Evolutionary conservation across 1,139 yeast species (phyloP).

Genomic region (Torulaspora pretoriensis): DNA sequence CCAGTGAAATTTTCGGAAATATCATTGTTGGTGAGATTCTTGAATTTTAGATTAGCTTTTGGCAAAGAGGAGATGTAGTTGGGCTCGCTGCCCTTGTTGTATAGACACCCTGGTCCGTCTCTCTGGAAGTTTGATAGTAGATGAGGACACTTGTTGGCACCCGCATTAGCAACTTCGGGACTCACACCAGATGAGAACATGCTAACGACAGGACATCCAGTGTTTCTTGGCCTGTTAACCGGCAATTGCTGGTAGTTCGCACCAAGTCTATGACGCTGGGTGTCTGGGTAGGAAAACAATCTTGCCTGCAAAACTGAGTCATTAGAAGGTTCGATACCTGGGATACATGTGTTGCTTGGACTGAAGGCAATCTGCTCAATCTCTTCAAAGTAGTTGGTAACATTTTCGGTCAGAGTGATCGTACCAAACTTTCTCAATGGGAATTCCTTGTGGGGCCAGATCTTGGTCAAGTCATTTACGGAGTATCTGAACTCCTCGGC

Average conservation of each 20-base stretch:
- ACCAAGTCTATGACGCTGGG: slow-evolving; percentile 61
- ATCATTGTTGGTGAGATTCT: slow-evolving; percentile 13
- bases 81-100: slow-evolving; percentile 37
- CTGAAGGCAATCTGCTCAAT: slow-evolving; percentile 60
- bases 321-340: slow-evolving; percentile 79
- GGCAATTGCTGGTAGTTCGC: slow-evolving; percentile 55
- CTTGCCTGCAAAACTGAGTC: slow-evolving; percentile 86
- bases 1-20: slow-evolving; percentile 31
- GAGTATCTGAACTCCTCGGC: slow-evolving; percentile 56
- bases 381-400: slow-evolving; percentile 52
- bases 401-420: slow-evolving; percentile 49
- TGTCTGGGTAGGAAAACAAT: slow-evolving; percentile 80
- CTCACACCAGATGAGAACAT: slow-evolving; percentile 10
- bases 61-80: slow-evolving; percentile 36
- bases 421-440: slow-evolving; percentile 55
- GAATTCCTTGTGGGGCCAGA: slow-evolving; percentile 54
- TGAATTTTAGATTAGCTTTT: slow-evolving; percentile 17
- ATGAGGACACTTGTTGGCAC: slow-evolving; percentile 27
- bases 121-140: slow-evolving; percentile 42
- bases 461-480: slow-evolving; percentile 64
- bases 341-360: slow-evolving; percentile 73
- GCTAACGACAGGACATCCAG: slow-evolving; percentile 36
- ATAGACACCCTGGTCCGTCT: slow-evolving; percentile 38
- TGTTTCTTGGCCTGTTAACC: slow-evolving; percentile 49
- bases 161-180: slow-evolving; percentile 10